Base-by-base conservation (phyloP, 1,284 basidiomycete genomes). In the Moesziomyces sp. region DNA sequence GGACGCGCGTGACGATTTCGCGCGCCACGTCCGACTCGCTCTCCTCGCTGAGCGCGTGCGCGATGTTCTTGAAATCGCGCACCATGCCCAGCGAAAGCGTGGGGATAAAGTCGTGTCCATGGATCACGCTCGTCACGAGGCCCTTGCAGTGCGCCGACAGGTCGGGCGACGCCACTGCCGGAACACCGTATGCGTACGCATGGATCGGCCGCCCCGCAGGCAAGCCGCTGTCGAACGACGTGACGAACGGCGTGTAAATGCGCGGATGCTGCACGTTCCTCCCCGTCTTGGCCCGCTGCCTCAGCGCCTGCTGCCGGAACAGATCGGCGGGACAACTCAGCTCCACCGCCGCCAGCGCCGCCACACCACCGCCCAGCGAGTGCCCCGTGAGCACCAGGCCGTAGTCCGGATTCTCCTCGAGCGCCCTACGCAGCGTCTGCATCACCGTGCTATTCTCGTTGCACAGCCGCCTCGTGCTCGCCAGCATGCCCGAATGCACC, bases 401-500 rank as follows among this genome's bases (percentile, higher is more conserved):
- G 52, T 87, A 88, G 3, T 78, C 77, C 3, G 86, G 86, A 52
- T 85, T 83, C 47, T 83, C 67, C 16, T 78, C 71, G 9, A 88
- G 73, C 0, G 86, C 86, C 6, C 83, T 70, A 4, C 79, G 71
- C 10, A 88, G 77, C 28, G 85, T 86, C 60, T 86, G 82, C 76
- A 87, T 86, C 0, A 88, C 86, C 0, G 84, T 86, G 26, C 85
- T 85, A 18, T 81, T 79, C 58, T 82, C 81, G 21, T 77, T 78
- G 38, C 83, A 84, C 23, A 88, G 79, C 40, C 83, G 78, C 8
- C 83, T 74, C 1, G 87, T 87, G 1, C 86, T 85, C 52, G 85
- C 78, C 23, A 85, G 84, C 86, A 88, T 88, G 24, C 87, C 87
- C n/a, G 83, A 78, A 63, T 88, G 87, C 21, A 86, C 86, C 46